These are phyloP conservation scores for Cercis canadensis DNA, from an alignment of 306 rosid genomes.

Conservation along the genomic window DNA sequence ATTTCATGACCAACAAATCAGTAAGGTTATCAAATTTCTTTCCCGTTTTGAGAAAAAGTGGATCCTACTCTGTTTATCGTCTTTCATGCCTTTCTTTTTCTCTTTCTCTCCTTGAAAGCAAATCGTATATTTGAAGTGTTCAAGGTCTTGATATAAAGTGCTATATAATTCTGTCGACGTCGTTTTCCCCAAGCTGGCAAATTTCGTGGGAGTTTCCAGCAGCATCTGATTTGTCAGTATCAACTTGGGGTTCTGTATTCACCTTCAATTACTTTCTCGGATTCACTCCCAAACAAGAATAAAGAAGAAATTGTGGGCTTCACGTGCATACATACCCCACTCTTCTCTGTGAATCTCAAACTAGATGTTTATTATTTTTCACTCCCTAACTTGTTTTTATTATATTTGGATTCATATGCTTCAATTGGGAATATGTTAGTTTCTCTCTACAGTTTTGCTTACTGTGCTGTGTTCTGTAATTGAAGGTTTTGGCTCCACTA, in stretches of 20 bases:
- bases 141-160: slow-evolving; percentile 29
- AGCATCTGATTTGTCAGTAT: slow-evolving; percentile 35
- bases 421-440: slow-evolving; percentile 21
- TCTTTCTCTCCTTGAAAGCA: slow-evolving; percentile 33
- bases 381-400: background rate
- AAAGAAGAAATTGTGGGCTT: slow-evolving; percentile 36
- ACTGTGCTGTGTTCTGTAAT: slow-evolving; percentile 19
- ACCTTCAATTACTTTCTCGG: slow-evolving; percentile 32
- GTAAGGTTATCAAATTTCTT: slow-evolving; percentile 3
- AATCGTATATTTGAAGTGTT: slow-evolving; percentile 12
- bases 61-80: slow-evolving; percentile 37
- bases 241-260: slow-evolving; percentile 31
- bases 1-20: slow-evolving; percentile 27
- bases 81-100: background rate
- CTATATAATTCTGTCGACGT: slow-evolving; percentile 36
- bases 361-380: slow-evolving; percentile 32
- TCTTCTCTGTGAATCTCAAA: slow-evolving; percentile 19
- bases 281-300: slow-evolving; percentile 20
- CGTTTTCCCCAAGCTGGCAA: slow-evolving; percentile 39
- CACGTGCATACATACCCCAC: slow-evolving; percentile 50
- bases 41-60: slow-evolving; percentile 26
- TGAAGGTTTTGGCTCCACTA: slow-evolving; percentile 94
- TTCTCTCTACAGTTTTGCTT: slow-evolving; percentile 7
- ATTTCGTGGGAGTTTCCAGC: slow-evolving; percentile 32
- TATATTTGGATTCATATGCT: slow-evolving; percentile 37